Conservation (phyloP, 2,329 filamentous ascomycete genomes). For the Thelonectria blattea region DNA sequence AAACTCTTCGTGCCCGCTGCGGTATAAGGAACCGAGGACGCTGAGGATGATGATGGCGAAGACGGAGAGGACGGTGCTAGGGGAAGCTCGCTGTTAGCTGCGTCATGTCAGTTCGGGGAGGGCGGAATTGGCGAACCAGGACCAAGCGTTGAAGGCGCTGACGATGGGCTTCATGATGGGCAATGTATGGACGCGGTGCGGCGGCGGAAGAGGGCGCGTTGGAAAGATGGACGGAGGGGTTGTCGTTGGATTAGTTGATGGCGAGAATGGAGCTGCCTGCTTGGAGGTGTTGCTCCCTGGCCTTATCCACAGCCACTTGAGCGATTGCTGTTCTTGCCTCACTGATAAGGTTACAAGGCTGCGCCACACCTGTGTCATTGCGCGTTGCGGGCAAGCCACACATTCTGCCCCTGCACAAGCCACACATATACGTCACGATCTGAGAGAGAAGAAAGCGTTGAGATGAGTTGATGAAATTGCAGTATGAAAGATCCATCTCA, state of each 20-base stretch:
- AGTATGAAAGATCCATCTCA: no score
- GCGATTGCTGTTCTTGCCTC: slow-evolving; percentile 32
- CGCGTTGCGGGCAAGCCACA: neutral
- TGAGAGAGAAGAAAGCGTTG: neutral
- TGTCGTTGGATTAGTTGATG: slow-evolving; percentile 29
- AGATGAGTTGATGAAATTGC: neutral
- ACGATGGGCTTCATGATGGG: slow-evolving; percentile 91
- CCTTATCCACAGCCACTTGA: slow-evolving; percentile 16
- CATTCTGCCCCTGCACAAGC: no score
- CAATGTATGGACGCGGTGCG: neutral
- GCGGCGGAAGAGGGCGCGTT: slow-evolving; percentile 3
- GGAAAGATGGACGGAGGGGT: slow-evolving; percentile 7
- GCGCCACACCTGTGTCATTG: slow-evolving; percentile 20
- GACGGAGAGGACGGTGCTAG: slow-evolving; percentile 74
- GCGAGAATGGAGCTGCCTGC: slow-evolving; percentile 30
- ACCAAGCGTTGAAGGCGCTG: slow-evolving; percentile 91
- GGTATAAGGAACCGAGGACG: slow-evolving; percentile 73
- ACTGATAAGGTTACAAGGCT: slow-evolving; percentile 33
- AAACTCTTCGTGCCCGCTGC: slow-evolving; percentile 80
- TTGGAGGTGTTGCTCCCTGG: slow-evolving; percentile 30
- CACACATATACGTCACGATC: neutral
- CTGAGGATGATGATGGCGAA: slow-evolving; percentile 71
- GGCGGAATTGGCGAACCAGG: slow-evolving; percentile 69
- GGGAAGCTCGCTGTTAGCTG: slow-evolving; percentile 33
- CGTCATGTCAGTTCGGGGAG: slow-evolving; percentile 18